phyloP scores from a whole-genome alignment of 768 basidiomycete genomes.

The Collybia mongolica region DNA sequence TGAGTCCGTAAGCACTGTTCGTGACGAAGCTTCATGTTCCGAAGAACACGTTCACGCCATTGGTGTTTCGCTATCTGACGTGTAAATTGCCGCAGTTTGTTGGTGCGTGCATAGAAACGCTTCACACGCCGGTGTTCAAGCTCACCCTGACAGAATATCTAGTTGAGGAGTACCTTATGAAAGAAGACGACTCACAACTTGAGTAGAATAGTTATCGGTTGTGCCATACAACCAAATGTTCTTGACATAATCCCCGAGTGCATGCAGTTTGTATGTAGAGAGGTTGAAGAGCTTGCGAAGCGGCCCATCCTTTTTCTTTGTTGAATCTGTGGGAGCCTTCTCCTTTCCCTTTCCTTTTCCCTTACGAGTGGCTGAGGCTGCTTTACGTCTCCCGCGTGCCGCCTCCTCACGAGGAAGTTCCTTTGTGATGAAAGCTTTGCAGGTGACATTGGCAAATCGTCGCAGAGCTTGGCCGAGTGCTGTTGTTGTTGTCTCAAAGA shows the following conservation, averaged over 20 bases:
- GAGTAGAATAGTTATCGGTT: constrained; percentile 23
- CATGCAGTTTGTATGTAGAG: constrained; percentile 28
- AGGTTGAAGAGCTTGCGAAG: constrained; percentile 19
- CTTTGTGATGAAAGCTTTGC: constrained; percentile 18
- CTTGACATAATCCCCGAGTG: constrained; percentile 22
- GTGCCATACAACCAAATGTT: constrained; percentile 19
- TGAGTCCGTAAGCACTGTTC: neutral
- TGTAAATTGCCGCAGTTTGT: constrained; percentile 23
- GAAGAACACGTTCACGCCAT: constrained; percentile 10
- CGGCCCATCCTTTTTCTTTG: constrained; percentile 19
- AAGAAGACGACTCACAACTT: neutral
- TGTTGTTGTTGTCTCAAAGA: neutral
- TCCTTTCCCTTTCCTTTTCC: constrained; percentile 19
- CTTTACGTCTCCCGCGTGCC: constrained; percentile 15
- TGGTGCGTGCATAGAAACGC: constrained; percentile 26
- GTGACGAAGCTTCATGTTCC: constrained; percentile 2
- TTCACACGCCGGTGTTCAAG: constrained; percentile 34
- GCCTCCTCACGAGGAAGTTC: constrained; percentile 30
- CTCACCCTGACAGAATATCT: constrained; percentile 28
- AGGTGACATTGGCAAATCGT: constrained; percentile 11
- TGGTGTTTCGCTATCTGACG: constrained; percentile 21
- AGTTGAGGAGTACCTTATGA: neutral
- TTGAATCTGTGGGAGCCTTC: constrained; percentile 28
- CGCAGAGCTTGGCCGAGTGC: neutral
- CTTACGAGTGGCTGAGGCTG: constrained; percentile 1